Percentiles rank a stretch among this genome's conserved stretches.
Evolutionary conservation across 2,329 filamentous ascomycete genomes (phyloP).

Genomic region (Didymella arachidicola): DNA sequence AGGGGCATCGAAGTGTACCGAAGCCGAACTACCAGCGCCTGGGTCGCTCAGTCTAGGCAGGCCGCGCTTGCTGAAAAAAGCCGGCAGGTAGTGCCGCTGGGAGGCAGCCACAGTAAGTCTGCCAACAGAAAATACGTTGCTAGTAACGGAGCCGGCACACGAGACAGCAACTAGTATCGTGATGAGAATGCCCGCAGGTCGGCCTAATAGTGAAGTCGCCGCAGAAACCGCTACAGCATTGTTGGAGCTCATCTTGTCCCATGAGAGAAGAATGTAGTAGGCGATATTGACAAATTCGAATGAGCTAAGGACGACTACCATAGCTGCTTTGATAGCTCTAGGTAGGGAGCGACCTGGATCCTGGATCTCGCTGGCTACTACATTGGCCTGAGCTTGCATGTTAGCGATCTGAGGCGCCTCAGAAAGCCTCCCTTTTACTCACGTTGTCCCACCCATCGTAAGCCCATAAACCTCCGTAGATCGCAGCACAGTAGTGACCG

Average conservation of each 20-base stretch:
- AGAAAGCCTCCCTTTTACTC: constrained; percentile 26
- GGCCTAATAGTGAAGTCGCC: constrained; percentile 60
- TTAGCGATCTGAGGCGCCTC: background rate
- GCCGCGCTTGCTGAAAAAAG: constrained; percentile 42
- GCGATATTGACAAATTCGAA: constrained; percentile 68
- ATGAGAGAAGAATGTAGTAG: constrained; percentile 69
- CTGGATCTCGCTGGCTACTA: constrained; percentile 49
- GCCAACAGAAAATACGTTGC: constrained; percentile 69
- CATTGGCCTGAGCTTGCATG: constrained; percentile 41
- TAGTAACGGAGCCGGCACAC: constrained; percentile 67
- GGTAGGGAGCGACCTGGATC: constrained; percentile 57
- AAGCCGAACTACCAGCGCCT: constrained; percentile 6
- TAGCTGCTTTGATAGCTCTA: constrained; percentile 67
- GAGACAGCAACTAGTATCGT: constrained; percentile 67
- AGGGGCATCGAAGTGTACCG: constrained; percentile 42
- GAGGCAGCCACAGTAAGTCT: constrained; percentile 67
- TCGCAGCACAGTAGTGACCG: constrained; percentile 66
- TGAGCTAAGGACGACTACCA: constrained; percentile 66
- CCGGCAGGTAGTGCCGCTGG: constrained; percentile 47
- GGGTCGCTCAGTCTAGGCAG: constrained; percentile 25
- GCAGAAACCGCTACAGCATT: constrained; percentile 69
- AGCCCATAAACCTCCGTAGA: constrained; percentile 70
- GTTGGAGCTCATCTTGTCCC: constrained; percentile 64
- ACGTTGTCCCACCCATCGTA: constrained; percentile 74
- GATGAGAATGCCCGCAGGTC: constrained; percentile 61